phyloP scores from a whole-genome alignment of 257 asterid species.

The Primulina tabacum region DNA sequence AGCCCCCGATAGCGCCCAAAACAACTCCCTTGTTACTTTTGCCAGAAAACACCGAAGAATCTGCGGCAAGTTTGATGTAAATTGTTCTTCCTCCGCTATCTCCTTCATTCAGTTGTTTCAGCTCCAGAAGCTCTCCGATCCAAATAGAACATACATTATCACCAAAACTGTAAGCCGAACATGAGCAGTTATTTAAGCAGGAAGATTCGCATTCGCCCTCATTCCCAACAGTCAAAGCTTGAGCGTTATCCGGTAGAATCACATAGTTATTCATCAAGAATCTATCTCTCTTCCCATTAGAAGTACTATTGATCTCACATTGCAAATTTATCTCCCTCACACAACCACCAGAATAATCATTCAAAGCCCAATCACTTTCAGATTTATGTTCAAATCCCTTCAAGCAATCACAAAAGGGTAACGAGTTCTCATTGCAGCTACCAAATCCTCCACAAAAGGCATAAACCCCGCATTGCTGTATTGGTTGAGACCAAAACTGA shows the following conservation, averaged over 20 bases:
- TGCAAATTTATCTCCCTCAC: constrained; percentile 33
- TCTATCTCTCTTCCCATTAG: constrained; percentile 31
- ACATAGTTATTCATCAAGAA: constrained; percentile 24
- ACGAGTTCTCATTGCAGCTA: constrained; percentile 38
- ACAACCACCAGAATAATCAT: constrained; percentile 53
- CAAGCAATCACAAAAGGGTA: constrained; percentile 45
- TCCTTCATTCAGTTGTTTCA: constrained; percentile 36
- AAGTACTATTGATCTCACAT: constrained; percentile 28
- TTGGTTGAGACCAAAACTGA: constrained; percentile 49
- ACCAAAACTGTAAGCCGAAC: constrained; percentile 41
- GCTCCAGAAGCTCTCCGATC: constrained; percentile 36
- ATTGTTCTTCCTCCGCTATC: constrained; percentile 32
- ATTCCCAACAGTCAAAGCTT: constrained; percentile 16
- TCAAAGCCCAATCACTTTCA: constrained; percentile 36
- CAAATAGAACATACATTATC: constrained; percentile 33
- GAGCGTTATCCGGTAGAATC: constrained; percentile 25
- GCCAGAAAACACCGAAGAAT: constrained; percentile 30
- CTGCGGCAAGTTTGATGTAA: constrained; percentile 35
- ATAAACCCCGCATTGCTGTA: constrained; percentile 52
- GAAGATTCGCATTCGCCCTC: constrained; percentile 34
- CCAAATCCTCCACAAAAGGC: constrained; percentile 55
- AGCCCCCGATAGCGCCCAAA: constrained; percentile 32
- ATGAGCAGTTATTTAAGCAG: constrained; percentile 45
- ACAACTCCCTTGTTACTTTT: constrained; percentile 25
- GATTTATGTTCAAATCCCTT: constrained; percentile 33